Percentiles rank a stretch among this genome's conserved stretches.
Conservation (phyloP, 2,329 filamentous ascomycete species). For the Fusarium incarnatum region DNA sequence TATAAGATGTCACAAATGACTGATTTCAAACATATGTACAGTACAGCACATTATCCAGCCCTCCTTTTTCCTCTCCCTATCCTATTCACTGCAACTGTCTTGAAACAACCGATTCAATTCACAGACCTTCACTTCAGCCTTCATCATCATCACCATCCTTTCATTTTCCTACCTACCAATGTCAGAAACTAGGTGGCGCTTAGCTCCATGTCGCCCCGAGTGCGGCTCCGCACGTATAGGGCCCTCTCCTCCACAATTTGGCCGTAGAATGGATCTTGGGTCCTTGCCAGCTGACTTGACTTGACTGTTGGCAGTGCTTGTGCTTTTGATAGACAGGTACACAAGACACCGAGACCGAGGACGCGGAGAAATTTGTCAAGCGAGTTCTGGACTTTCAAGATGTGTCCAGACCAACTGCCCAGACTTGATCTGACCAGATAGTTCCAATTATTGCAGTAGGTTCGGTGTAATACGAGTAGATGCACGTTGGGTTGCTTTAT, state of each 20-base stretch:
- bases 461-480: conserved; percentile 17
- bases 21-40: conserved; percentile 15
- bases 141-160: neutral
- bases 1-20: conserved; percentile 25
- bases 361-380: conserved; percentile 1
- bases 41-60: neutral
- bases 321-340: neutral
- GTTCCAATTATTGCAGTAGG: conserved; percentile 10
- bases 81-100: conserved; percentile 7
- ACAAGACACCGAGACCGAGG: neutral
- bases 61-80: neutral
- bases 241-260: conserved; percentile 33
- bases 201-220: conserved; percentile 8
- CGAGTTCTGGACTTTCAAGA: conserved; percentile 2
- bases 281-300: neutral
- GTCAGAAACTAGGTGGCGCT: conserved; percentile 7
- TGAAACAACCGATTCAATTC: conserved; percentile 18
- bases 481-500: conserved; percentile 22
- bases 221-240: conserved; percentile 42
- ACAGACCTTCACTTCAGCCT: neutral
- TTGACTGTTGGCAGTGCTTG: neutral
- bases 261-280: conserved; percentile 4
- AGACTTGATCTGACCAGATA: neutral
- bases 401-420: conserved; percentile 4
- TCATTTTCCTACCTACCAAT: neutral